Conservation (phyloP, 495 filamentous ascomycete species). For the Podospora comata region DNA sequence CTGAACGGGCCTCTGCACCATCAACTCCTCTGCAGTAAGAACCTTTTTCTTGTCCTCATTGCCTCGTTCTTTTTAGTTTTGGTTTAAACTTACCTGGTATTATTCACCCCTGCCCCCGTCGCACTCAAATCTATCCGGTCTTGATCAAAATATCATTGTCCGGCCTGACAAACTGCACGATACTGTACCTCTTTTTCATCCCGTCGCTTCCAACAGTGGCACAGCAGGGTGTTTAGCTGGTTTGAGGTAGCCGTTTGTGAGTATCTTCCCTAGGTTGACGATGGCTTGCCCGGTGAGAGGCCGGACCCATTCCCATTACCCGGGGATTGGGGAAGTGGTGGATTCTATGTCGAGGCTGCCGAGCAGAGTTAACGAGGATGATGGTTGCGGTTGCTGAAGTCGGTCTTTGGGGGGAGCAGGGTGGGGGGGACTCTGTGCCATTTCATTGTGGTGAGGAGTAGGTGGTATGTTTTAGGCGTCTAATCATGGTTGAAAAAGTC, state of each 20-base stretch:
- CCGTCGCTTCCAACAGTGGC: conserved; percentile 49
- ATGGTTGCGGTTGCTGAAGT: conserved; percentile 47
- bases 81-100: conserved; percentile 23
- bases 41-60: conserved; percentile 29
- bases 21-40: conserved; percentile 50
- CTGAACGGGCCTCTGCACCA: conserved; percentile 44
- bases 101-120: conserved; percentile 20
- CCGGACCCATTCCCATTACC: conserved; percentile 53
- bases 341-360: conserved; percentile 55
- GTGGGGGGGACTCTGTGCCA: conserved; percentile 35
- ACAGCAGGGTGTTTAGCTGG: conserved; percentile 64
- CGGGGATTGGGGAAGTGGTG: conserved; percentile 25
- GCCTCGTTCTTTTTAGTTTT: not conserved
- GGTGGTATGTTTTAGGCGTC: conserved; percentile 43
- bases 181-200: conserved; percentile 50
- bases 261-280: conserved; percentile 63
- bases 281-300: conserved; percentile 57
- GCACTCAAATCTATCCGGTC: conserved; percentile 31
- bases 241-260: conserved; percentile 58
- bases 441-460: conserved; percentile 15
- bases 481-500: conserved; percentile 52
- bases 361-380: conserved; percentile 57
- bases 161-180: conserved; percentile 62
- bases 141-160: conserved; percentile 55
- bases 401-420: conserved; percentile 22